phyloP scores from a whole-genome alignment of 2,329 filamentous ascomycete species.

The Hyphodiscus sp. region DNA sequence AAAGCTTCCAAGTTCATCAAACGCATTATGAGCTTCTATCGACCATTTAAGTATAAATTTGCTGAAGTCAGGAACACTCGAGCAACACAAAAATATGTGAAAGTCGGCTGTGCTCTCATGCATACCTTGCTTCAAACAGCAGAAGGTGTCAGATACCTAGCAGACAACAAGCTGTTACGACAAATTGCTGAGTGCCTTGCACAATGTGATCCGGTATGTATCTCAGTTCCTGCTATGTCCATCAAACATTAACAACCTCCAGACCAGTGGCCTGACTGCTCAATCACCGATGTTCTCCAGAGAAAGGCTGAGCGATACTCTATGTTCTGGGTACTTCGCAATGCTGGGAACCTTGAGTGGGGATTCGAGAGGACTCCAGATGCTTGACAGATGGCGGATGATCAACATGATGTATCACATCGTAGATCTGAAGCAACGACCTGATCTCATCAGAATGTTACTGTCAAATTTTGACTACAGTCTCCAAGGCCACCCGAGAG shows the following conservation, averaged over 20 bases:
- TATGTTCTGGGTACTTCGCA: constrained; percentile 89
- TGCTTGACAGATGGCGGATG: constrained; percentile 94
- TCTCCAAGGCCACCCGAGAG: constrained; percentile 78
- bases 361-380: constrained; percentile 74
- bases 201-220: constrained; percentile 77
- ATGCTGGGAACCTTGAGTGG: constrained; percentile 84
- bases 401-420: constrained; percentile 99
- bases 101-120: constrained; percentile 82
- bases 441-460: constrained; percentile 83
- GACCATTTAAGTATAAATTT: constrained; percentile 95
- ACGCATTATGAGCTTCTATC: constrained; percentile 86
- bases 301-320: constrained; percentile 75
- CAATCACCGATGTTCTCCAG: constrained; percentile 83
- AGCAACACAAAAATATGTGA: constrained; percentile 88
- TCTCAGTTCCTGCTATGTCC: not conserved
- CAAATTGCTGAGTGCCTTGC: constrained; percentile 95
- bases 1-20: constrained; percentile 96
- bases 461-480: constrained; percentile 91
- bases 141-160: constrained; percentile 78
- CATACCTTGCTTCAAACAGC: constrained; percentile 77
- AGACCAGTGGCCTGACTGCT: constrained; percentile 69
- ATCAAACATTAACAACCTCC: constrained; percentile 15
- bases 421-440: constrained; percentile 80
- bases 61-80: constrained; percentile 85
- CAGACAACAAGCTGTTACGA: constrained; percentile 85